phyloP scores from a whole-genome alignment of 208 protist genomes.

The Leishmania braziliensis region DNA sequence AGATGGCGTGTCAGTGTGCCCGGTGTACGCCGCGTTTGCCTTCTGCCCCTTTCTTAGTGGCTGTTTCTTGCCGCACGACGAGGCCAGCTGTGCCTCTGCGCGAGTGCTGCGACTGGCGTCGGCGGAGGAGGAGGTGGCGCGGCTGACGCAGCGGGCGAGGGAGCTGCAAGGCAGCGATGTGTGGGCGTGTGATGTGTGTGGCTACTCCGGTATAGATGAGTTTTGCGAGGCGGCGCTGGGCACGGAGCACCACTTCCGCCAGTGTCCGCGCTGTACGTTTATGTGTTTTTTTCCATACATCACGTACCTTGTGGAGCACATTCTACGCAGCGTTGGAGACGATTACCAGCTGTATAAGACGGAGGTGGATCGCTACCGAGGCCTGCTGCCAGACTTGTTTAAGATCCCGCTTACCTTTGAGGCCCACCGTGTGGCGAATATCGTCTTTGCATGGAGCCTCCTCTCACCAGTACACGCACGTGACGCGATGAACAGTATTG shows the following conservation, averaged over 20 bases:
- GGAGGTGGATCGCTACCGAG: conserved; percentile 73
- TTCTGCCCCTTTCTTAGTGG: conserved; percentile 77
- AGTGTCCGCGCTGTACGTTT: conserved; percentile 75
- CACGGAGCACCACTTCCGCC: conserved; percentile 69
- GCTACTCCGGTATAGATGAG: conserved; percentile 66
- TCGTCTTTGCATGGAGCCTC: conserved; percentile 86
- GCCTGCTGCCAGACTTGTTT: conserved; percentile 65
- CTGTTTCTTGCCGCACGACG: conserved; percentile 80
- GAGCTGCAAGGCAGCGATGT: conserved; percentile 42
- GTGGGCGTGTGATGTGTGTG: conserved; percentile 83
- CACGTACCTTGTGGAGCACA: conserved; percentile 74
- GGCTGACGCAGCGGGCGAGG: conserved; percentile 44
- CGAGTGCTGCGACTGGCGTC: conserved; percentile 35
- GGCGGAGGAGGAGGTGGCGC: conserved; percentile 62
- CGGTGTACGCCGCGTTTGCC: conserved; percentile 67
- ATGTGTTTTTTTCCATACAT: conserved; percentile 87
- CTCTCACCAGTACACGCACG: conserved; percentile 67
- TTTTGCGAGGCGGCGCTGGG: conserved; percentile 56
- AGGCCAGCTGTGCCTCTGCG: conserved; percentile 14
- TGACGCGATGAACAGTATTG: conserved; percentile 70
- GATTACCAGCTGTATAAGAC: conserved; percentile 89
- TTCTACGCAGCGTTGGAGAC: conserved; percentile 65
- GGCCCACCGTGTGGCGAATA: conserved; percentile 77
- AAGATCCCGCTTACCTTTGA: conserved; percentile 87
- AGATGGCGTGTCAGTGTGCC: conserved; percentile 47